Conservation (phyloP, 108 stramenopile genomes). For the Discostella stelligeroides region DNA sequence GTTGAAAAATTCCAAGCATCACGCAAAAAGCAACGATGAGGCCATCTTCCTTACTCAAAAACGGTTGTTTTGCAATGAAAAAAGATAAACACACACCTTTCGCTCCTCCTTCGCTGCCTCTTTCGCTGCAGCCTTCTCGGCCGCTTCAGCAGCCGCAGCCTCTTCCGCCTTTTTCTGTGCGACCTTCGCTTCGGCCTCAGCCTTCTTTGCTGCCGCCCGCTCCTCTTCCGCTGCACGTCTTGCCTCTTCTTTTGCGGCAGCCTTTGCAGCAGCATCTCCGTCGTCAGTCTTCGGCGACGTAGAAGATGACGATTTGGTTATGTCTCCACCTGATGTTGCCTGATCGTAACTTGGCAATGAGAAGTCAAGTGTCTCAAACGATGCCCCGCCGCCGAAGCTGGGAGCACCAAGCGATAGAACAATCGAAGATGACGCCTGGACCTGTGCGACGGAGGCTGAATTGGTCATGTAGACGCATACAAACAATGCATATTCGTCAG, state of each 20-base stretch:
- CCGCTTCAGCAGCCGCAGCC: slow-evolving; percentile 33
- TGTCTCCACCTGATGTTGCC: slow-evolving; percentile 28
- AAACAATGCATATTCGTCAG: neutral
- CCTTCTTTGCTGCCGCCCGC: slow-evolving; percentile 48
- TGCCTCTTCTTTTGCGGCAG: slow-evolving; percentile 54
- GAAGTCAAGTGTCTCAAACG: slow-evolving; percentile 76
- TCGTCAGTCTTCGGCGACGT: slow-evolving; percentile 34
- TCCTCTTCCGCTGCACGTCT: slow-evolving; percentile 52
- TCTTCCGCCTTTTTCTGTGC: slow-evolving; percentile 56
- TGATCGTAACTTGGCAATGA: slow-evolving; percentile 72
- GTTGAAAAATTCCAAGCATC: neutral
- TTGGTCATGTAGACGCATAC: neutral
- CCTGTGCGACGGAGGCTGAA: slow-evolving; percentile 6
- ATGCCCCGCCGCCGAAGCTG: slow-evolving; percentile 36
- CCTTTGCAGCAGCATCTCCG: slow-evolving; percentile 52
- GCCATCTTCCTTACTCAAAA: too few species aligned
- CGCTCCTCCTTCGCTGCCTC: slow-evolving; percentile 36
- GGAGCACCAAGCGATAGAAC: slow-evolving; percentile 48
- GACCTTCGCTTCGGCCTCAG: slow-evolving; percentile 52
- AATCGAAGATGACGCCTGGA: slow-evolving; percentile 28
- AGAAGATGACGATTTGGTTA: slow-evolving; percentile 17
- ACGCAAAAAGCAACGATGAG: neutral
- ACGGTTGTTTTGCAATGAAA: neutral
- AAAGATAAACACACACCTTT: slow-evolving; percentile 13
- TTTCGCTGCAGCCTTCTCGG: slow-evolving; percentile 26